phyloP scores from a whole-genome alignment of 23 red algal species.

The Gracilaria domingensis region DNA sequence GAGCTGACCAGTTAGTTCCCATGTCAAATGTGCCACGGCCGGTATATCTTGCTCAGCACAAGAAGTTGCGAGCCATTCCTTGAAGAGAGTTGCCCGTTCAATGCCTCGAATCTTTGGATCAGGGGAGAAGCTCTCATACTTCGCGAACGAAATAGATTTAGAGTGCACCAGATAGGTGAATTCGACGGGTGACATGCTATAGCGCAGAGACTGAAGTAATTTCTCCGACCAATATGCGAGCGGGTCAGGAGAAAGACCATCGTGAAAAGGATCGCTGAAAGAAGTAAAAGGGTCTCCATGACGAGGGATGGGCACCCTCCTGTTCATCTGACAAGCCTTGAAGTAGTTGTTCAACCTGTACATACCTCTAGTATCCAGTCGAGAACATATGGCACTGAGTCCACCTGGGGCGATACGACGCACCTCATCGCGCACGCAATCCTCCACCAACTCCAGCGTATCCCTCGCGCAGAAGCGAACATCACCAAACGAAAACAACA shows the following conservation, averaged over 20 bases:
- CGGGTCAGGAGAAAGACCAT: not conserved
- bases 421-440: not conserved
- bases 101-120: slow-evolving; percentile 8
- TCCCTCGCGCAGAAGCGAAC: slow-evolving; percentile 19
- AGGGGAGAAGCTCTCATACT: not conserved
- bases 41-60: not conserved
- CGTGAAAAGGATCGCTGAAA: not conserved
- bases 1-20: slow-evolving; percentile 19
- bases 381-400: not conserved
- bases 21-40: not conserved
- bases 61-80: not conserved
- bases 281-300: not conserved
- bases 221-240: slow-evolving; percentile 1
- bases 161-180: not conserved
- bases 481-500: slow-evolving; percentile 32
- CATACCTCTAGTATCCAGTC: not conserved
- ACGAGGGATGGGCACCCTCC: not conserved
- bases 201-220: not conserved
- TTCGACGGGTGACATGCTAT: not conserved
- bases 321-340: slow-evolving; percentile 1
- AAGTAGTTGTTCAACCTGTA: slow-evolving; percentile 7
- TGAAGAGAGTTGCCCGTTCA: slow-evolving; percentile 15
- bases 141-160: not conserved
- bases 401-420: not conserved
- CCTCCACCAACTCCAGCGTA: slow-evolving; percentile 26